Evolutionary conservation across 2,329 filamentous ascomycete species (phyloP).

Genomic region (Xylaria sp.): DNA sequence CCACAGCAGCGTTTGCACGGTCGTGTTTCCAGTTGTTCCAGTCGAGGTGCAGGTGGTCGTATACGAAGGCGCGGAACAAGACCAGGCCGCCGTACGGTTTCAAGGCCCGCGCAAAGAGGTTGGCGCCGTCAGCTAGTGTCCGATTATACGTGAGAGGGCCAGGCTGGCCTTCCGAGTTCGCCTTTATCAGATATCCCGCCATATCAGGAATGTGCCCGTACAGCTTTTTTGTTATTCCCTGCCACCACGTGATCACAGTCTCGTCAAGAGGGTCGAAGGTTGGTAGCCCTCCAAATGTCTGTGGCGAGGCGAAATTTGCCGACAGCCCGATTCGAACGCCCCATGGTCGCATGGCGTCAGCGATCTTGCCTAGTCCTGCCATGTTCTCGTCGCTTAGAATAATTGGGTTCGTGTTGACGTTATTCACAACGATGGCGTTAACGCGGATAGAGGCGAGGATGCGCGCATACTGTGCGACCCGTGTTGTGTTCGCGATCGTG

Average conservation of each 20-base stretch:
- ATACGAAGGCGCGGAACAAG: slow-evolving; percentile 76
- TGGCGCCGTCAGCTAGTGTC: slow-evolving; percentile 70
- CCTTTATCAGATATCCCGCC: slow-evolving; percentile 72
- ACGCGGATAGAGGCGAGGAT: slow-evolving; percentile 69
- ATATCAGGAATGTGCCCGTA: slow-evolving; percentile 69
- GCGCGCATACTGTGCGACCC: slow-evolving; percentile 67
- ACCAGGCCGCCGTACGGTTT: slow-evolving; percentile 65
- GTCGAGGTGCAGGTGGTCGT: slow-evolving; percentile 59
- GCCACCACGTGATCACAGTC: slow-evolving; percentile 67
- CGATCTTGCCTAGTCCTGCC: slow-evolving; percentile 65
- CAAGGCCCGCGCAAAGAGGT: slow-evolving; percentile 67
- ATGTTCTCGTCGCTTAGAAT: slow-evolving; percentile 63
- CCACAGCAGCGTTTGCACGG: slow-evolving; percentile 71
- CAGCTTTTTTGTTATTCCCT: slow-evolving; percentile 61
- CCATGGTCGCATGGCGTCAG: slow-evolving; percentile 69
- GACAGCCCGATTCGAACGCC: slow-evolving; percentile 70
- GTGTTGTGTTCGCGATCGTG: slow-evolving; percentile 63
- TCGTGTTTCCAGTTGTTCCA: slow-evolving; percentile 68
- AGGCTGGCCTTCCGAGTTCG: slow-evolving; percentile 74
- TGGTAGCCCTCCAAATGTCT: slow-evolving; percentile 57
- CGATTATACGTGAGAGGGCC: slow-evolving; percentile 73
- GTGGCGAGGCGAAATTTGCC: slow-evolving; percentile 71
- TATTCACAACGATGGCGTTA: slow-evolving; percentile 72
- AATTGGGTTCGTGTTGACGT: slow-evolving; percentile 70
- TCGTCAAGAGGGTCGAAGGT: slow-evolving; percentile 71